Evolutionary conservation across 352 stramenopile species (phyloP).

Genomic region (Globisporangium cylindrosporum): DNA sequence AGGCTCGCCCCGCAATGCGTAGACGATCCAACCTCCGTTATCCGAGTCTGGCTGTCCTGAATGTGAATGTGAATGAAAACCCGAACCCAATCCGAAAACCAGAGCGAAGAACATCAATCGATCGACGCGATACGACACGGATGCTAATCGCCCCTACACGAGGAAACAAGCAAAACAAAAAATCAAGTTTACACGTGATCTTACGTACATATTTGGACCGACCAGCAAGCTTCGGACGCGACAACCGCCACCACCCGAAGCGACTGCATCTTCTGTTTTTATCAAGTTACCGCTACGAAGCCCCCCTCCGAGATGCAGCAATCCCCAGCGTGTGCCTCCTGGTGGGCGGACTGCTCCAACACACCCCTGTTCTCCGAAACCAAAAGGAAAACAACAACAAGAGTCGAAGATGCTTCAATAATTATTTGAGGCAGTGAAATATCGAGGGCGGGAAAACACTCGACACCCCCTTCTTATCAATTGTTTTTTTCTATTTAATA

Average conservation of each 20-base stretch:
- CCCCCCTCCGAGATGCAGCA: neutral
- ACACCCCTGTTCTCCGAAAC: conserved; percentile 5
- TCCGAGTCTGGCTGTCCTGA: conserved; percentile 2
- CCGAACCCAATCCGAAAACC: neutral
- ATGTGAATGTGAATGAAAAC: conserved; percentile 13
- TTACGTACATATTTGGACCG: conserved; percentile 19
- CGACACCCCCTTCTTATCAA: conserved; percentile 7
- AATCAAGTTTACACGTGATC: conserved; percentile 9
- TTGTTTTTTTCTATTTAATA: conserved; percentile 43
- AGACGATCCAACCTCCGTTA: conserved; percentile 6
- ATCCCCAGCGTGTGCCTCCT: neutral
- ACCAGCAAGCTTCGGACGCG: conserved; percentile 3
- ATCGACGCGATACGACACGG: neutral
- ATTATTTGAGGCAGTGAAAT: conserved; percentile 19
- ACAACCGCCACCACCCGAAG: neutral
- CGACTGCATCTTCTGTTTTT: conserved; percentile 22
- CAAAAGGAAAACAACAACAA: conserved; percentile 13
- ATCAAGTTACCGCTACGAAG: conserved; percentile 17
- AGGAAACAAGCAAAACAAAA: conserved; percentile 6
- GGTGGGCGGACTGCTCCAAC: neutral
- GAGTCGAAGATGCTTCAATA: conserved; percentile 22
- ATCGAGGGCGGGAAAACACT: conserved; percentile 4
- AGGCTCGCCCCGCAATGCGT: conserved; percentile 32
- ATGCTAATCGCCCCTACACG: neutral
- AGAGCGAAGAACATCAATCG: neutral